These are phyloP conservation scores for Aspergillus avenaceus DNA, from an alignment of 495 filamentous ascomycete genomes.

Conservation along the genomic window DNA sequence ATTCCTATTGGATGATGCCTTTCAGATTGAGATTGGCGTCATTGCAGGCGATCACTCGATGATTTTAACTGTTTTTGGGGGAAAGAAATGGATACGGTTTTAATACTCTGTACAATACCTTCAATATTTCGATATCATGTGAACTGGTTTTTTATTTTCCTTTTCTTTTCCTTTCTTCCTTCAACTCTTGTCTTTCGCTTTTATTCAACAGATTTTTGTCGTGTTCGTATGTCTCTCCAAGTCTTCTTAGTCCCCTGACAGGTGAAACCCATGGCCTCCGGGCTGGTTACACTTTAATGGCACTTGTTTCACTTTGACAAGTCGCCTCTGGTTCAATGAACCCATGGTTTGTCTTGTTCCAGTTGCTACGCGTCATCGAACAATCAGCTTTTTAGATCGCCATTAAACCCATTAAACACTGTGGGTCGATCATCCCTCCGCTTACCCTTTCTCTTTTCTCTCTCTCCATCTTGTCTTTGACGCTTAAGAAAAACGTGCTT, in stretches of 20 bases:
- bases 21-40: background rate
- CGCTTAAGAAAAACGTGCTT: background rate
- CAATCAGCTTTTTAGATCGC: constrained; percentile 8
- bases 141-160: background rate
- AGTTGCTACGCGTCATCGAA: constrained; percentile 14
- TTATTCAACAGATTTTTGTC: too few relatives aligned
- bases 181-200: too few relatives aligned
- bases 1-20: background rate
- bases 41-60: background rate
- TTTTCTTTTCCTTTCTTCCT: constrained; percentile 1
- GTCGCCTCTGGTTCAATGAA: too few relatives aligned
- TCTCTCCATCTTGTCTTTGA: background rate
- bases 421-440: constrained; percentile 16
- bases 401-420: too few relatives aligned
- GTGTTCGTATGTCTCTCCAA: too few relatives aligned
- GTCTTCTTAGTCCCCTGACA: too few relatives aligned
- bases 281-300: background rate
- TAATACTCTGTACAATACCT: too few relatives aligned
- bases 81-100: too few relatives aligned
- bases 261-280: background rate
- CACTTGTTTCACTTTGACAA: constrained; percentile 7
- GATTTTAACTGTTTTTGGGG: too few relatives aligned
- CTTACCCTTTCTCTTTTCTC: background rate
- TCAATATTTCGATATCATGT: background rate
- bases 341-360: background rate